Evolutionary conservation across 805 yeast species (phyloP).

Genomic region (Candida coleopterorum): DNA sequence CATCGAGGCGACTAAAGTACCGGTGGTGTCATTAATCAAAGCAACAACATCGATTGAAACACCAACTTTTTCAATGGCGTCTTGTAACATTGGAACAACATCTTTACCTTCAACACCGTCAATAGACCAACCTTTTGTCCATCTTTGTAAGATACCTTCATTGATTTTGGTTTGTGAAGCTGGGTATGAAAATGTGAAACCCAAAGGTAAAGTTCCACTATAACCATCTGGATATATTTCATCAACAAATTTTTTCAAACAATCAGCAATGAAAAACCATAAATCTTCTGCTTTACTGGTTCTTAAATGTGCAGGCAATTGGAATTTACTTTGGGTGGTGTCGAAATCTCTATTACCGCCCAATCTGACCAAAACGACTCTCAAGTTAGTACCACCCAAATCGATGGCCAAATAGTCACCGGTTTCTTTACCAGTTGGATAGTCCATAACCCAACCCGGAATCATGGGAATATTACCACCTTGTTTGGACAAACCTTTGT

Average conservation of each 20-base stretch:
- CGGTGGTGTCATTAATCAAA: conserved; percentile 93
- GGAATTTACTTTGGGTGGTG: conserved; percentile 79
- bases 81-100: conserved; percentile 87
- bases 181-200: conserved; percentile 95
- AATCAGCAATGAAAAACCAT: conserved; percentile 82
- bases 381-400: conserved; percentile 94
- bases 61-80: conserved; percentile 55
- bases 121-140: conserved; percentile 98
- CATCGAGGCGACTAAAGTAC: conserved; percentile 92
- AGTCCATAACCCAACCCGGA: conserved; percentile 94
- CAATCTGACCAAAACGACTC: conserved; percentile 84
- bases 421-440: conserved; percentile 85
- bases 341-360: conserved; percentile 83
- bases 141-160: conserved; percentile 83
- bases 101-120: conserved; percentile 90
- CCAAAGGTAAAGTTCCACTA: conserved; percentile 61
- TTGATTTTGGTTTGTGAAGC: conserved; percentile 78
- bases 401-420: conserved; percentile 93
- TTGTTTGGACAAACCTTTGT: conserved; percentile 67
- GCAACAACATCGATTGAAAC: conserved; percentile 88
- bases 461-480: conserved; percentile 95
- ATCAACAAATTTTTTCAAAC: conserved; percentile 63
- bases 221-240: conserved; percentile 69
- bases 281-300: conserved; percentile 72
- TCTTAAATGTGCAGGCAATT: conserved; percentile 73